Conservation (phyloP, 495 filamentous ascomycete genomes). For the Symbiotaphrina buchneri region DNA sequence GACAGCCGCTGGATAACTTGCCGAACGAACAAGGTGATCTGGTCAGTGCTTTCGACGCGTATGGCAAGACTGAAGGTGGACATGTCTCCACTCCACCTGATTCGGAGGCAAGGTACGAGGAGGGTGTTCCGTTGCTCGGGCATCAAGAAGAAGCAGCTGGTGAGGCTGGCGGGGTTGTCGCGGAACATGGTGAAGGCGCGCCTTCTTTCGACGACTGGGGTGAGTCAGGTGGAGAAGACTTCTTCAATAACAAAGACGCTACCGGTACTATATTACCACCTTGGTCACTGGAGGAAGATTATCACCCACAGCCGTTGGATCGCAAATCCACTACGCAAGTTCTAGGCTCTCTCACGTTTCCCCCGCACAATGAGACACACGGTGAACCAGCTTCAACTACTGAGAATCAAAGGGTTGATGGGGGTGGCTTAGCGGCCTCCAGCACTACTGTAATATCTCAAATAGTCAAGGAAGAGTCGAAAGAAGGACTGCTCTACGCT, state of each 20-base stretch:
- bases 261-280: no score
- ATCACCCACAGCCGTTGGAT: slow-evolving; percentile 7
- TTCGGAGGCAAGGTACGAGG: slow-evolving; percentile 22
- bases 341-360: slow-evolving; percentile 10
- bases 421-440: no score
- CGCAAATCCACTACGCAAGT: slow-evolving; percentile 23
- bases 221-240: slow-evolving; percentile 16
- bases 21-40: no score
- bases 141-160: neutral
- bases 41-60: slow-evolving; percentile 9
- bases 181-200: slow-evolving; percentile 8
- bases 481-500: slow-evolving; percentile 8
- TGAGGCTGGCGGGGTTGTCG: slow-evolving; percentile 11
- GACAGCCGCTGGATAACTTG: no score
- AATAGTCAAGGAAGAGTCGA: slow-evolving; percentile 10
- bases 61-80: slow-evolving; percentile 17
- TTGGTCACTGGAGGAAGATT: slow-evolving; percentile 1
- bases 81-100: slow-evolving; percentile 19
- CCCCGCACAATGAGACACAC: neutral
- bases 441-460: slow-evolving; percentile 11
- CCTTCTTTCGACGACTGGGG: slow-evolving; percentile 14
- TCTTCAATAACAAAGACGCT: slow-evolving; percentile 17
- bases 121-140: slow-evolving; percentile 19
- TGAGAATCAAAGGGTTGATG: slow-evolving; percentile 8
- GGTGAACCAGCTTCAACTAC: neutral